Evolutionary conservation across 805 yeast species (phyloP), one percentile per base, ranked within the genome.

Genomic region (Kuraishia cidri): DNA sequence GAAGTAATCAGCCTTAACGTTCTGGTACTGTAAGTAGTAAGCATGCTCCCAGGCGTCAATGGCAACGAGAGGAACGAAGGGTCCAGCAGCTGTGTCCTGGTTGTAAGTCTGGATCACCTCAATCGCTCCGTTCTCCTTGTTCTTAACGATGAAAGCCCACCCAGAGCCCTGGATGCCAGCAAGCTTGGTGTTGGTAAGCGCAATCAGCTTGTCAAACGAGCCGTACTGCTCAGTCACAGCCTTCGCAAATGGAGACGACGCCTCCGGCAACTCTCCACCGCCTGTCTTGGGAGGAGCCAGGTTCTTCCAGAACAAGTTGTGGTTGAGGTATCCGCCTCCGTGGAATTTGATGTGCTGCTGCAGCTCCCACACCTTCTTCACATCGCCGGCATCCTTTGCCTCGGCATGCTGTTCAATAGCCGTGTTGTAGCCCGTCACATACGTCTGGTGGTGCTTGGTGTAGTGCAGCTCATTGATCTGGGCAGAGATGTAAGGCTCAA

Each of bases 1-100:
- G 75, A 87, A 86, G 66, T 87, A 86, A 53, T 86, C 95, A 29
- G 59, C 94, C 70, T 87, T 86, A 54, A 79, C 87, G 65, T 86
- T 86, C 65, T 83, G 79, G 69, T 86, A 86, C 62, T 86, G 95
- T 60, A 87, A 69, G 71, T 86, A 86, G 70, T 86, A 86, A 35
- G 96, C 95, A 54, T 86, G 96, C 62, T 86, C 96, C 96, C 96
- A 86, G 39, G 95, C 94, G 49, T 86, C 96, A 53, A 86, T 82
- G 34, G 95, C 95, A 36, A 87, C 70, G 48, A 87, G 62, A 29
- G 95, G 94, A 30, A 72, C 64, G 55, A 74, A 68, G 7, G 72
- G 55, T 31, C 84, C 83, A 31, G 76, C 64, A 26, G 82, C 86
- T 12, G 92, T 82, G 60, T 86, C 95, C 63, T 86, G 96, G 69